Base-by-base conservation (phyloP, 768 basidiomycete genomes). In the Gautieria morchelliformis region DNA sequence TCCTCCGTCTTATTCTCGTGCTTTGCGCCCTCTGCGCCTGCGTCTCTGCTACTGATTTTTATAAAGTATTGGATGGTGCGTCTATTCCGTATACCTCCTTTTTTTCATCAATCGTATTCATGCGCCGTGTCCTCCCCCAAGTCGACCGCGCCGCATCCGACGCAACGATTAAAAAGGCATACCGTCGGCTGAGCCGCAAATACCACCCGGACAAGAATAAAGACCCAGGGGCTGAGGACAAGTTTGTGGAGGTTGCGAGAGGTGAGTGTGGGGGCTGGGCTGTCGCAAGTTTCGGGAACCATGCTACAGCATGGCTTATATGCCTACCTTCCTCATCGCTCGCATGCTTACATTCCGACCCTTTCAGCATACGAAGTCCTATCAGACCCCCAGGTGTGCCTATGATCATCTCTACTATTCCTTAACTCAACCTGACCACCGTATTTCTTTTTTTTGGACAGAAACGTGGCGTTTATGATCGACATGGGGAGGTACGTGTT, bases 191-290 rank as follows among this genome's bases (percentile, higher is more conserved):
- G 17, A 91, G 90, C 69, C 83, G 83, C 64, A 90, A 85, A 72
- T 92, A 80, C 56, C 94, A 98, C 66, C 95, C 95, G 0, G 95
- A 99, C 76, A 96, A 95, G 76, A 96, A 94, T 71, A 87, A 85
- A 64, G 89, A 88, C 15, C 79, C 84, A 55, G 84, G 75, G 2
- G 89, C 93, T 12, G 86, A 93, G 65, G 81, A 81, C 56, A 87
- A 78, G 67, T 98, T 98, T 68, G 90, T 96, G 20, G 85, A 95
- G 61, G 86, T 96, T 65, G 87, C 93, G 19, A 83, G 86, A 65
- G 93, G 93, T 93, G 64, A 60, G 80, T 68, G 27, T 27, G 27
- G 27, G 27, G 5, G 27, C 27, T 27, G 27, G 27, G 27, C 27
- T 27, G 27, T 27, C 27, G 27, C 27, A 27, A 3, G 27, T 27